Percentiles rank a stretch among this genome's conserved stretches.
These are phyloP conservation scores for Liquidambar formosana DNA, from an alignment of 164 flowering plant genomes.

Conservation along the genomic window DNA sequence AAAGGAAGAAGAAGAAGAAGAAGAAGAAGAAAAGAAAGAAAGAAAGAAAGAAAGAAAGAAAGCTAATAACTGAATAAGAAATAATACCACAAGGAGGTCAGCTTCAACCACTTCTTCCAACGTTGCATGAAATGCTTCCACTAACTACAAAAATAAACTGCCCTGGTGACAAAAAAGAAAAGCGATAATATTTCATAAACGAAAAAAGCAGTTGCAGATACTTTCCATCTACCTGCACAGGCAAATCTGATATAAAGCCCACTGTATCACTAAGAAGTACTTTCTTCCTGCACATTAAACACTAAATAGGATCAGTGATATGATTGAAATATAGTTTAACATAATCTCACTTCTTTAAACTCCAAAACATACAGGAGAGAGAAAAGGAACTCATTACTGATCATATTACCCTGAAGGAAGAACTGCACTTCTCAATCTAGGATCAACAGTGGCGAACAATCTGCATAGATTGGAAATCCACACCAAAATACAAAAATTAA, in stretches of 20 bases:
- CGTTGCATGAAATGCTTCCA: conserved; percentile 97
- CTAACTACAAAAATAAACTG: conserved; percentile 50
- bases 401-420: conserved; percentile 92
- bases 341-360: not conserved
- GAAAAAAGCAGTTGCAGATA: not conserved
- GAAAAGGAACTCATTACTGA: not conserved
- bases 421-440: conserved; percentile 67
- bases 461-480: conserved; percentile 40
- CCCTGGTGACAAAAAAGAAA: not conserved
- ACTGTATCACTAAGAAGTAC: conserved; percentile 95
- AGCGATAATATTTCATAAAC: not conserved
- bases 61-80: conserved; percentile 10
- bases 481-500: not conserved
- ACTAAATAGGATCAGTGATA: conserved; percentile 8
- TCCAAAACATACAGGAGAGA: not conserved
- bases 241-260: conserved; percentile 96
- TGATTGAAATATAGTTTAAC: not conserved
- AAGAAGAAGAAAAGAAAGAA: too few species aligned
- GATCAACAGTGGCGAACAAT: conserved; percentile 96
- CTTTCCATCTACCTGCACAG: conserved; percentile 69
- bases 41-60: not conserved
- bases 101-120: conserved; percentile 98
- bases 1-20: too few species aligned
- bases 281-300: conserved; percentile 62
- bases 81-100: conserved; percentile 96